Percentiles rank a stretch among this genome's conserved stretches.
Evolutionary conservation across 164 flowering plant genomes (phyloP).

Genomic region (Vitis vinifera): DNA sequence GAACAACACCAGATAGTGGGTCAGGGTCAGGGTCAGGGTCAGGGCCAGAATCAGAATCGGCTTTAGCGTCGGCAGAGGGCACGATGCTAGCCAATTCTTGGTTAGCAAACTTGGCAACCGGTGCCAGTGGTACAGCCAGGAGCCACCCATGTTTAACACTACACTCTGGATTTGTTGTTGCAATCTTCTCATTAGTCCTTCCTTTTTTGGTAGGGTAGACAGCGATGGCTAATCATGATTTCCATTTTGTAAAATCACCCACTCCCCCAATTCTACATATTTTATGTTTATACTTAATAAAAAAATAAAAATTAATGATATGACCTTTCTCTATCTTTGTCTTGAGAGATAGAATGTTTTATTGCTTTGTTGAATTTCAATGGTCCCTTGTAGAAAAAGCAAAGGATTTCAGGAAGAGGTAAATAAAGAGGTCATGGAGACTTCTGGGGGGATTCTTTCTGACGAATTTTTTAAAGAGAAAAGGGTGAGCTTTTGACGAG

Average conservation of each 20-base stretch:
- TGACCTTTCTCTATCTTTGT: too few species aligned
- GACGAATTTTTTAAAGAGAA: not conserved
- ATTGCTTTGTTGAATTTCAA: too few species aligned
- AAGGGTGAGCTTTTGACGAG: slow-evolving; percentile 1
- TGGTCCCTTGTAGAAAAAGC: not conserved
- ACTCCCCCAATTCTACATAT: slow-evolving; percentile 7
- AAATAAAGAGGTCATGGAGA: not conserved
- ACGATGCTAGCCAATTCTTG: slow-evolving; percentile 38
- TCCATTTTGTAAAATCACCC: slow-evolving; percentile 5
- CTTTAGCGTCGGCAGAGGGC: slow-evolving; percentile 5
- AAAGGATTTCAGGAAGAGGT: not conserved
- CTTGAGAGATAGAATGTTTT: too few species aligned
- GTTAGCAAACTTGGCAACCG: slow-evolving; percentile 53
- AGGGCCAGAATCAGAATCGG: not conserved
- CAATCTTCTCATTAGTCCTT: slow-evolving; percentile 6
- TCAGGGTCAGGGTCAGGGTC: slow-evolving; percentile 4
- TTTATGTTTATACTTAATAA: not conserved
- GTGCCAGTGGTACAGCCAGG: slow-evolving; percentile 28
- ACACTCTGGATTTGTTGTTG: not conserved
- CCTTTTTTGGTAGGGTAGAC: not conserved
- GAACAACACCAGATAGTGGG: slow-evolving; percentile 4
- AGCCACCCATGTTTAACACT: not conserved
- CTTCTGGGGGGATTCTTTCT: not conserved
- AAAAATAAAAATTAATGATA: too few species aligned
- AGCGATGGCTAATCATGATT: not conserved